Conservation (phyloP, 202 grass and related monocot species). For the Schoenoplectus tabernaemontani region DNA sequence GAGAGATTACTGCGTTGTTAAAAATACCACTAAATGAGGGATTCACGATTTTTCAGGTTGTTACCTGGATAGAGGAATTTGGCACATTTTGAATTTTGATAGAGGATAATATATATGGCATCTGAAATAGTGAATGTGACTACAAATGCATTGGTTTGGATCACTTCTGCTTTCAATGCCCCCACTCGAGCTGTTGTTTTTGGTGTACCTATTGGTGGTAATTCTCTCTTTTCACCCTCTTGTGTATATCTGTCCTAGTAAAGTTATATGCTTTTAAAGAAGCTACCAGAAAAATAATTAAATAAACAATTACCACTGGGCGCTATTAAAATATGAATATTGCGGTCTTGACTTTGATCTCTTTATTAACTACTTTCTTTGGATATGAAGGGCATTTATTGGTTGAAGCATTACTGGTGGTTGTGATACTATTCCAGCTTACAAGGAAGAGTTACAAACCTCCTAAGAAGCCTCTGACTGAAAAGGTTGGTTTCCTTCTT, state of each 20-base stretch:
- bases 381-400: slow-evolving; percentile 63
- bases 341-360: not conserved
- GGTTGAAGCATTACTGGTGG: slow-evolving; percentile 75
- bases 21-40: not conserved
- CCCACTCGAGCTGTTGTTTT: slow-evolving; percentile 75
- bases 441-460: slow-evolving; percentile 92
- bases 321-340: not conserved
- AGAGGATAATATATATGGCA: slow-evolving; percentile 33
- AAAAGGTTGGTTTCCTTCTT: slow-evolving; percentile 45
- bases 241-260: not conserved
- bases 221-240: slow-evolving; percentile 3
- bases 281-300: not conserved
- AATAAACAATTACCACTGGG: not conserved
- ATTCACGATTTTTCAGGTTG: not conserved
- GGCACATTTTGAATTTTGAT: not conserved
- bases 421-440: slow-evolving; percentile 83
- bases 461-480: slow-evolving; percentile 72
- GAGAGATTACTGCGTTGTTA: not conserved
- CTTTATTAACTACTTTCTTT: slow-evolving; percentile 24
- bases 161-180: slow-evolving; percentile 58
- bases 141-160: slow-evolving; percentile 40
- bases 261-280: not conserved
- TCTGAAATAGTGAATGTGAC: slow-evolving; percentile 60
- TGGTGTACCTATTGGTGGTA: slow-evolving; percentile 81
- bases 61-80: not conserved